These are phyloP conservation scores for Aspergillus biplanus DNA, from an alignment of 495 filamentous ascomycete genomes.

Conservation along the genomic window DNA sequence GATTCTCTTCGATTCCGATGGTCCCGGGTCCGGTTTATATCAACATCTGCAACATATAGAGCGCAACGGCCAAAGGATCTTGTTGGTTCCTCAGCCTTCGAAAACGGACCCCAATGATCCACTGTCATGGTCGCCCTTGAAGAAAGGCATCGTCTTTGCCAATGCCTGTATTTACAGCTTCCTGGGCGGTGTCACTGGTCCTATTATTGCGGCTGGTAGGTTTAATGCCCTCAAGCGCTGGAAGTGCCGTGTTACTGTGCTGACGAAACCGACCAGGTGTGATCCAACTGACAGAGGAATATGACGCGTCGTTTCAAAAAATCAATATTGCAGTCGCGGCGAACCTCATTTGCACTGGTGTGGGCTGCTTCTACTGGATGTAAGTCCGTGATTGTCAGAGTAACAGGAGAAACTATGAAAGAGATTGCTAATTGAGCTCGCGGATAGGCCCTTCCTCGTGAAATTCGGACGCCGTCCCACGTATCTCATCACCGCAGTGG, in stretches of 20 bases:
- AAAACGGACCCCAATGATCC: neutral
- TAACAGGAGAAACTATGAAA: neutral
- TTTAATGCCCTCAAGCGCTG: neutral
- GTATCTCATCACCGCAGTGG: neutral
- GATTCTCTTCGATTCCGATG: neutral
- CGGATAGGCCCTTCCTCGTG: neutral
- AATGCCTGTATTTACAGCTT: neutral
- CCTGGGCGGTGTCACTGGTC: neutral
- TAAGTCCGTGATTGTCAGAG: no score
- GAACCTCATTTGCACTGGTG: neutral
- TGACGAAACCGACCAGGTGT: neutral
- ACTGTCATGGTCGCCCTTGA: neutral
- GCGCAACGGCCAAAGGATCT: neutral
- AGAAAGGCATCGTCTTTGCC: neutral
- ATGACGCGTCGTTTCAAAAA: neutral
- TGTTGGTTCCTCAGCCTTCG: neutral
- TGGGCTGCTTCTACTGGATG: constrained; percentile 2
- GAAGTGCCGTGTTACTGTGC: neutral
- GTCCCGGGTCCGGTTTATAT: neutral
- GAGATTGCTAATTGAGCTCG: neutral
- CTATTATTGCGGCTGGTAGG: neutral
- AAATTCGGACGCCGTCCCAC: constrained; percentile 1
- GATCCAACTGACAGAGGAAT: neutral
- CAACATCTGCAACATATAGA: neutral
- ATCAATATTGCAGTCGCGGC: neutral